Conservation (phyloP, 192 early-diverging fungal species). For the Backusella tarrabulga region DNA sequence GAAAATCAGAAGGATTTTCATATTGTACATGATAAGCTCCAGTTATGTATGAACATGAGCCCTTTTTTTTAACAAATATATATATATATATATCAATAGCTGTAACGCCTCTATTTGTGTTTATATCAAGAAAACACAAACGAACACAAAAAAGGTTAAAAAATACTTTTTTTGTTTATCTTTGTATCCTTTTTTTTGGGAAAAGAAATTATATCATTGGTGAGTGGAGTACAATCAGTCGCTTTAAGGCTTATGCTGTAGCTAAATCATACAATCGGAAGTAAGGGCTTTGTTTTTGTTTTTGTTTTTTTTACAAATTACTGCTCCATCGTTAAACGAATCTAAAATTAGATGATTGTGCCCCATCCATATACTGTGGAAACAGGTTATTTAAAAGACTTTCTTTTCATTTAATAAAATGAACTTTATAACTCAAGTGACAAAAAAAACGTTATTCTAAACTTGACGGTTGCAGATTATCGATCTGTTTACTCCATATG, state of each 20-base stretch:
- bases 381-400: neutral
- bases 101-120: neutral
- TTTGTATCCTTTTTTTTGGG: neutral
- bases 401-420: neutral
- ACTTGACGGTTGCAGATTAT: neutral
- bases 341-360: neutral
- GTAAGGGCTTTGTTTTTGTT: neutral
- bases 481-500: neutral
- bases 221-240: neutral
- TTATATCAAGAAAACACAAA: neutral
- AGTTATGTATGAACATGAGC: neutral
- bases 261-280: neutral
- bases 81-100: neutral
- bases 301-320: neutral
- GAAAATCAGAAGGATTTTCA: neutral
- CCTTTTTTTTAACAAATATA: neutral
- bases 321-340: neutral
- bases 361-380: neutral
- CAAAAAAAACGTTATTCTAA: neutral
- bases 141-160: too few relatives aligned
- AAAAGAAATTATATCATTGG: neutral
- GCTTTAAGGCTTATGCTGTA: neutral
- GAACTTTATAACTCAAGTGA: neutral
- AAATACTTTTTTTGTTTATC: neutral
- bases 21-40: neutral